These are phyloP conservation scores for Xylariaceae sp. DNA, from an alignment of 2,329 filamentous ascomycete genomes.

Conservation along the genomic window DNA sequence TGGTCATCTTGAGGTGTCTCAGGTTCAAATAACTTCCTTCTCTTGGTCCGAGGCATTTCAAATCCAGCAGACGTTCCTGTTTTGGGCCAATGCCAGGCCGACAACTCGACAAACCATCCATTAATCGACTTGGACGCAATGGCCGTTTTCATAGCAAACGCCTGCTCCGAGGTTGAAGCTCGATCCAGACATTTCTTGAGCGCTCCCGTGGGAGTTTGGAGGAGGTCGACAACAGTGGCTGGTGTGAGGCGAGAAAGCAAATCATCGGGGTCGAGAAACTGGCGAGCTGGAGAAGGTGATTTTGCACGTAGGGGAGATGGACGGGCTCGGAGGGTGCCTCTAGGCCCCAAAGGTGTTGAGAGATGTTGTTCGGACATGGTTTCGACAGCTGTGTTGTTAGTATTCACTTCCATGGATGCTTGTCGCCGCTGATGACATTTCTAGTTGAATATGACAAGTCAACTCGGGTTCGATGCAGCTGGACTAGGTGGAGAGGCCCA, in stretches of 20 bases:
- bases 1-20: constrained; percentile 20
- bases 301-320: constrained; percentile 39
- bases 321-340: constrained; percentile 39
- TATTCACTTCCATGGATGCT: constrained; percentile 19
- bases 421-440: constrained; percentile 17
- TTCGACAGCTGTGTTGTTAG: constrained; percentile 15
- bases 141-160: constrained; percentile 69
- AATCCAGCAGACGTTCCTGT: constrained; percentile 53
- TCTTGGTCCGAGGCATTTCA: constrained; percentile 44
- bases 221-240: constrained; percentile 57
- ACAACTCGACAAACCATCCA: constrained; percentile 73
- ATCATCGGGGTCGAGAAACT: constrained; percentile 49
- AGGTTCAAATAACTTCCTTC: constrained; percentile 36
- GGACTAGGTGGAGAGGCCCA: constrained; percentile 27
- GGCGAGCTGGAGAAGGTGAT: constrained; percentile 46
- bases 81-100: constrained; percentile 56
- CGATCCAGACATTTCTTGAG: constrained; percentile 60
- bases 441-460: constrained; percentile 20
- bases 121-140: constrained; percentile 68
- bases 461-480: constrained; percentile 8
- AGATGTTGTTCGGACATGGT: constrained; percentile 33
- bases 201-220: constrained; percentile 51
- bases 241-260: constrained; percentile 62
- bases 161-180: constrained; percentile 64
- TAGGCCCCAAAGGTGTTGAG: constrained; percentile 31